Evolutionary conservation across 345 rosid genomes (phyloP).

Genomic region (Citrus mangshanensis): DNA sequence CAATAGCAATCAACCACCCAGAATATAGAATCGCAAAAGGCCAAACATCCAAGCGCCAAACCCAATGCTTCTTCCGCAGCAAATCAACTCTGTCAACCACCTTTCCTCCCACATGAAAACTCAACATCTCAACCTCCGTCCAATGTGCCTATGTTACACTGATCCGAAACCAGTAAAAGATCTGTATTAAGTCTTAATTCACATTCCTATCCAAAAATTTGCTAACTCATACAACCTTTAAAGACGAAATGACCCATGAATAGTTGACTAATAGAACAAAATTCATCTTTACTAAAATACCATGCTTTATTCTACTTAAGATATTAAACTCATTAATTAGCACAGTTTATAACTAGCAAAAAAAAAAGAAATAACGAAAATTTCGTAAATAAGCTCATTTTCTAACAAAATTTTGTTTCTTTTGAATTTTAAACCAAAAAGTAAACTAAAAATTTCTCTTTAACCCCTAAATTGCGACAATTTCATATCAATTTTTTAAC

Average conservation of each 20-base stretch:
- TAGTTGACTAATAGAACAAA: not conserved
- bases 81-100: slow-evolving; percentile 91
- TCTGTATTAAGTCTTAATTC: not conserved
- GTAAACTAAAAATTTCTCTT: not conserved
- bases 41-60: slow-evolving; percentile 84
- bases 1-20: slow-evolving; percentile 48
- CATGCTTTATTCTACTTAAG: not conserved
- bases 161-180: not conserved
- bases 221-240: not conserved
- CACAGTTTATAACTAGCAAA: not conserved
- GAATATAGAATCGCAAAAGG: slow-evolving; percentile 73
- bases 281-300: not conserved
- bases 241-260: not conserved
- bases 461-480: not conserved
- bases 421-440: not conserved
- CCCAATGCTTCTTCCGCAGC: slow-evolving; percentile 60
- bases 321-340: not conserved
- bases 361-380: not conserved
- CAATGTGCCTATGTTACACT: not conserved
- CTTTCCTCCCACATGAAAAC: slow-evolving; percentile 82
- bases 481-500: not conserved
- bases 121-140: slow-evolving; percentile 39
- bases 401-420: not conserved
- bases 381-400: not conserved
- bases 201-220: not conserved